Percentiles rank a stretch among this genome's conserved stretches.
Conservation (phyloP, 2,329 filamentous ascomycete genomes). For the Pseudogymnoascus sp. region DNA sequence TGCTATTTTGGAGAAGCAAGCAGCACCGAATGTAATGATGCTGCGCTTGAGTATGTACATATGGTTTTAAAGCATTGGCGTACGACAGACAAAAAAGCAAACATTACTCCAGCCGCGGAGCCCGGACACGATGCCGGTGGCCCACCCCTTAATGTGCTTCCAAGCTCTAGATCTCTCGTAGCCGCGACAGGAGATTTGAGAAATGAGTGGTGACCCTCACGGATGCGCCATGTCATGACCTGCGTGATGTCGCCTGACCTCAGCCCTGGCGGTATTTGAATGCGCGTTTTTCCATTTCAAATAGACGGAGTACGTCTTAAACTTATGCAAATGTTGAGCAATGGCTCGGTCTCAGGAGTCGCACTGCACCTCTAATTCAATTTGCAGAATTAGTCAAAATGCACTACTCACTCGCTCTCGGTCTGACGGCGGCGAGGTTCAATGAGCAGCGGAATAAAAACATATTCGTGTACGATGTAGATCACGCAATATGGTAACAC, state of each 20-base stretch:
- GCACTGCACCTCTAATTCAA: background rate
- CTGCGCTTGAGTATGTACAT: background rate
- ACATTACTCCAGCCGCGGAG: background rate
- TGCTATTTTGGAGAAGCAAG: background rate
- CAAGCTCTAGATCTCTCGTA: background rate
- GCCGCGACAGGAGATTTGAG: background rate
- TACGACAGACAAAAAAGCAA: background rate
- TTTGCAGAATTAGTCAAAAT: background rate
- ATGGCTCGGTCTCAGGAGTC: background rate
- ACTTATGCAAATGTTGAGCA: background rate
- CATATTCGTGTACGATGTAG: background rate
- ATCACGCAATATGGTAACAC: background rate
- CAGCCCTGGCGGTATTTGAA: background rate
- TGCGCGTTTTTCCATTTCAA: slow-evolving; percentile 1
- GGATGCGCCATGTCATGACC: background rate
- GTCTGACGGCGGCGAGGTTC: background rate
- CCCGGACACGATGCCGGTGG: background rate
- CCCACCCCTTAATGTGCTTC: background rate
- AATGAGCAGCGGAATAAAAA: background rate
- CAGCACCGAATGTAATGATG: background rate
- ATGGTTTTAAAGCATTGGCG: background rate
- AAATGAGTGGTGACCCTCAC: background rate
- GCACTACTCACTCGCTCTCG: background rate
- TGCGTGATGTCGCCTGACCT: slow-evolving; percentile 4
- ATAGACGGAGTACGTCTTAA: background rate